phyloP scores from a whole-genome alignment of 257 asterid species.

The Solanum okadae region DNA sequence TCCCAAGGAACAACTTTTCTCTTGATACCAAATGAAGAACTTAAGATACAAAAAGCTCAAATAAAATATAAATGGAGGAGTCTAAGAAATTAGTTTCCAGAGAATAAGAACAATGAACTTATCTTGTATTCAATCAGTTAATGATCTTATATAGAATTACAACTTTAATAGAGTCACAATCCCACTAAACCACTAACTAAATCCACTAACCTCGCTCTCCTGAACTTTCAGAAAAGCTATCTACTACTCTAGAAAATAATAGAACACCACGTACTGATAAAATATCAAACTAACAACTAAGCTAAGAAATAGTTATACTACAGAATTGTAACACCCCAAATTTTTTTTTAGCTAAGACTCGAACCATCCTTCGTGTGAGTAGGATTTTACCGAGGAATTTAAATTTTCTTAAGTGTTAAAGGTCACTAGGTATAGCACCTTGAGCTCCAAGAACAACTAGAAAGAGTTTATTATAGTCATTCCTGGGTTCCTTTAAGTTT shows the following conservation, averaged over 20 bases:
- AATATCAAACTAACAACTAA: not conserved
- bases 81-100: not conserved
- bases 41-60: not conserved
- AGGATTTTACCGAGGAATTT: too few species aligned
- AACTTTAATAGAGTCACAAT: not conserved
- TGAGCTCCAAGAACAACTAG: too few species aligned
- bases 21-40: not conserved
- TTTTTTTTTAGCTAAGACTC: too few species aligned
- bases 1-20: not conserved
- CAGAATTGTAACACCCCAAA: not conserved
- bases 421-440: too few species aligned
- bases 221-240: not conserved
- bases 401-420: too few species aligned
- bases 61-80: not conserved
- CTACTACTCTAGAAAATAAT: not conserved
- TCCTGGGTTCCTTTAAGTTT: too few species aligned
- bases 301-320: not conserved
- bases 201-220: not conserved
- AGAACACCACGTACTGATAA: not conserved
- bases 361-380: too few species aligned
- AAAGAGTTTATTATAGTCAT: too few species aligned
- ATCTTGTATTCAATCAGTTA: not conserved
- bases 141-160: not conserved
- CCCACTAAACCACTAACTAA: not conserved
- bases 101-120: not conserved